A percentile compares a stretch with the other conserved stretches of the same genome.
phyloP scores from a whole-genome alignment of 441 rosid species.

The Adansonia grandidieri region DNA sequence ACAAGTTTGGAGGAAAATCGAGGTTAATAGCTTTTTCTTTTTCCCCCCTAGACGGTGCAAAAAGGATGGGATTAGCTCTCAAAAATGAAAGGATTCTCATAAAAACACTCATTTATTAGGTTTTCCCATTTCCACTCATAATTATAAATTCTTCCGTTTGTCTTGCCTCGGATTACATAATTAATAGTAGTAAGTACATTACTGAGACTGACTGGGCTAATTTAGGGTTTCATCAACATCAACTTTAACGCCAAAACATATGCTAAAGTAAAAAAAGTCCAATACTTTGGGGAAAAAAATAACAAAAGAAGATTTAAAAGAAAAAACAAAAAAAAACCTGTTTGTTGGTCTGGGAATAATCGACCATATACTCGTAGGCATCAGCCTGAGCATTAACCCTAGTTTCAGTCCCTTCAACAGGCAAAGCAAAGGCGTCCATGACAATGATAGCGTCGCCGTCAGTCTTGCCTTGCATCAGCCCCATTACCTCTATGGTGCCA shows the following conservation, averaged over 20 bases:
- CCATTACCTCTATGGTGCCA: slow-evolving; percentile 98
- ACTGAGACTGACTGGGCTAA: neutral
- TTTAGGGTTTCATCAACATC: neutral
- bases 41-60: neutral
- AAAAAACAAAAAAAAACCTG: slow-evolving; percentile 49
- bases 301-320: neutral
- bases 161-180: neutral
- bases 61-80: neutral
- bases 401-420: slow-evolving; percentile 97
- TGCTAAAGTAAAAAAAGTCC: neutral
- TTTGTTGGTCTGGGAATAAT: slow-evolving; percentile 88
- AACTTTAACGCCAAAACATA: neutral
- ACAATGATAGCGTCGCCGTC: slow-evolving; percentile 95
- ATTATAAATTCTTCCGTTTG: neutral
- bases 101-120: neutral
- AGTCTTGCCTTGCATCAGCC: slow-evolving; percentile 96
- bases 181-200: neutral
- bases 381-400: slow-evolving; percentile 99
- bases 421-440: slow-evolving; percentile 99
- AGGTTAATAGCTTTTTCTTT: neutral
- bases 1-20: neutral
- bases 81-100: neutral
- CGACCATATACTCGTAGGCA: slow-evolving; percentile 98
- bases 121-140: neutral
- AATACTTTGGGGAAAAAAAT: neutral